phyloP scores from a whole-genome alignment of 164 flowering plant species.

The Umbilicus rupestris region DNA sequence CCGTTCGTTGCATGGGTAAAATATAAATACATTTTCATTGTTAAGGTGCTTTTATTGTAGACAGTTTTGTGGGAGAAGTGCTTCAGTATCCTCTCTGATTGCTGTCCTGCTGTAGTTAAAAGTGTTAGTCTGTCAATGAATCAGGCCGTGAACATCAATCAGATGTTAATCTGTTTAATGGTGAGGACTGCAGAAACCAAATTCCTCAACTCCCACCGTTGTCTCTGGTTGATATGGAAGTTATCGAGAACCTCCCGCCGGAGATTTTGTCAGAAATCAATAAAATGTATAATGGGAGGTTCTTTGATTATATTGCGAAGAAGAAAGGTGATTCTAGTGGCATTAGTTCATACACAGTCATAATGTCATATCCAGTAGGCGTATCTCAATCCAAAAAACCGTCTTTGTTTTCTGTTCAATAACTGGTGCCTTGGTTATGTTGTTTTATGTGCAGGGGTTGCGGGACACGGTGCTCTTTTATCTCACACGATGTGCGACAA shows the following conservation, averaged over 20 bases:
- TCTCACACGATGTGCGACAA: neutral
- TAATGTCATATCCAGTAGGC: neutral
- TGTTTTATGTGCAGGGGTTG: neutral
- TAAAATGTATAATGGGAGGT: slow-evolving; percentile 58
- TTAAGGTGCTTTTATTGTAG: neutral
- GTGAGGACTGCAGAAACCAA: slow-evolving; percentile 20
- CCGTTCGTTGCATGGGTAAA: slow-evolving; percentile 24
- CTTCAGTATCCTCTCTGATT: neutral
- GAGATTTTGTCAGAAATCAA: slow-evolving; percentile 70
- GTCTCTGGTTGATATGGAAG: slow-evolving; percentile 60
- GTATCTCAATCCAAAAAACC: slow-evolving; percentile 9
- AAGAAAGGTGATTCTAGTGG: slow-evolving; percentile 17
- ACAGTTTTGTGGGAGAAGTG: neutral
- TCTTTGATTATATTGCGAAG: slow-evolving; percentile 33
- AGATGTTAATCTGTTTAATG: slow-evolving; percentile 14
- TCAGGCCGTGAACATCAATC: slow-evolving; percentile 15
- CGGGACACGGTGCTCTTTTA: neutral
- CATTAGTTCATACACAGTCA: neutral
- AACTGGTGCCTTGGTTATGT: neutral
- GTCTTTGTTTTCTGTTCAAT: slow-evolving; percentile 17
- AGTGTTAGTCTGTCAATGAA: slow-evolving; percentile 12
- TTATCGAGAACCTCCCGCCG: slow-evolving; percentile 65
- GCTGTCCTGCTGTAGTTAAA: neutral
- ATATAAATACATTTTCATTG: neutral
- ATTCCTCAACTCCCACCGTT: slow-evolving; percentile 44